Percentiles rank a stretch among this genome's conserved stretches.
Conservation (phyloP, 306 rosid species). For the Hylodesmum podocarpum region DNA sequence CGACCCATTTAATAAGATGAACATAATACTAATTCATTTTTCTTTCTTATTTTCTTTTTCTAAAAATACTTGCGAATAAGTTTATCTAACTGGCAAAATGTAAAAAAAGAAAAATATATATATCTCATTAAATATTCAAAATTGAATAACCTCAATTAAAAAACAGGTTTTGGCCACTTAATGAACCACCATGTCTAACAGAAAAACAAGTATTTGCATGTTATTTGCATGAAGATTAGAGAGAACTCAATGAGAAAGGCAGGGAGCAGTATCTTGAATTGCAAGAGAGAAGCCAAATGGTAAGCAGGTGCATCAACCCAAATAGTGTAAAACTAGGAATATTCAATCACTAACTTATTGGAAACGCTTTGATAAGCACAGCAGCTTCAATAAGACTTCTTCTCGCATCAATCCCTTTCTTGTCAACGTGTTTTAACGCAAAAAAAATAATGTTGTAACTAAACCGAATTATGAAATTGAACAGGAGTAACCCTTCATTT, state of each 20-base stretch:
- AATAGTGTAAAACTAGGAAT: slow-evolving; percentile 22
- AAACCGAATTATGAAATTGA: slow-evolving; percentile 24
- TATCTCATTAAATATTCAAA: background rate
- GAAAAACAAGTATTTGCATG: slow-evolving; percentile 6
- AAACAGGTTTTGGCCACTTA: background rate
- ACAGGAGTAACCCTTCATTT: slow-evolving; percentile 43
- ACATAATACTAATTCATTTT: too few relatives aligned
- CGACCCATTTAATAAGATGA: too few relatives aligned
- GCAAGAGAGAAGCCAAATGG: slow-evolving; percentile 15
- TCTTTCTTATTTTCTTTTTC: too few relatives aligned
- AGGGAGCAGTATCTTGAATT: background rate
- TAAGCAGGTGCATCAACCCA: slow-evolving; percentile 12
- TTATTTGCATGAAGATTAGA: background rate
- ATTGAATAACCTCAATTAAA: background rate
- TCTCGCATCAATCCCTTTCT: slow-evolving; percentile 32
- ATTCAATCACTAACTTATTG: slow-evolving; percentile 39
- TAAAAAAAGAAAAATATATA: too few relatives aligned
- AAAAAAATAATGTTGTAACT: slow-evolving; percentile 35
- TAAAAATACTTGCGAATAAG: too few relatives aligned
- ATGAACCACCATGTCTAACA: background rate
- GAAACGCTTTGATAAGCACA: slow-evolving; percentile 32
- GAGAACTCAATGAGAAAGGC: slow-evolving; percentile 6
- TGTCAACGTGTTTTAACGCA: slow-evolving; percentile 22
- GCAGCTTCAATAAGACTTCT: slow-evolving; percentile 23
- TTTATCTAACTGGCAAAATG: background rate